phyloP scores from a whole-genome alignment of 2,329 filamentous ascomycete genomes.

The Truncatella angustata region DNA sequence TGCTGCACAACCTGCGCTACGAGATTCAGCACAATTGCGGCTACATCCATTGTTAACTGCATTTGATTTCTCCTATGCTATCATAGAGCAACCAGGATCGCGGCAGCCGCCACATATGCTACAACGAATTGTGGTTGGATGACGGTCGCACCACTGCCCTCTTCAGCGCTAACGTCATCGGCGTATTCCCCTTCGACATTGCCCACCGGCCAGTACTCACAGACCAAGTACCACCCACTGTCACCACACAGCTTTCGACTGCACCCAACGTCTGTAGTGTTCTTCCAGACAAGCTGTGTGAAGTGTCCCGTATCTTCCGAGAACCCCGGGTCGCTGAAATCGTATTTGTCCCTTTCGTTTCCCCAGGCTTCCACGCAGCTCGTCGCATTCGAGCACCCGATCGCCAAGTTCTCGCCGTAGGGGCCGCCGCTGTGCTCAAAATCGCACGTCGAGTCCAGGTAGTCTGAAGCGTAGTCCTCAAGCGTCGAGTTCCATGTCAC shows the following conservation, averaged over 20 bases:
- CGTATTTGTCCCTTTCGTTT: constrained; percentile 55
- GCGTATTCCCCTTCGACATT: constrained; percentile 57
- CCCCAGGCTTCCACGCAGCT: constrained; percentile 67
- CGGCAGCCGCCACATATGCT: neutral
- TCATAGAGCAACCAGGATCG: neutral
- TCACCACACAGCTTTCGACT: constrained; percentile 40
- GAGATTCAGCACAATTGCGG: too few relatives aligned
- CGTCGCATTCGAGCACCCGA: constrained; percentile 61
- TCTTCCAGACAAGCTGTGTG: constrained; percentile 70
- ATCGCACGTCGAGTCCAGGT: constrained; percentile 40
- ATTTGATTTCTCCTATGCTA: too few relatives aligned
- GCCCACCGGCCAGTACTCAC: constrained; percentile 67
- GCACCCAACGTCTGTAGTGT: constrained; percentile 59
- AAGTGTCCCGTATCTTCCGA: constrained; percentile 65
- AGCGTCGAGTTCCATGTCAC: constrained; percentile 67
- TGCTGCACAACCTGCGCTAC: too few relatives aligned
- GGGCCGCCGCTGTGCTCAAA: constrained; percentile 60
- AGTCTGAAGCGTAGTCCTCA: constrained; percentile 49
- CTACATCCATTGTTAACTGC: too few relatives aligned
- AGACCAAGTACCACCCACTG: constrained; percentile 64
- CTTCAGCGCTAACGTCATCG: constrained; percentile 40
- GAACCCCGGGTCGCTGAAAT: constrained; percentile 58
- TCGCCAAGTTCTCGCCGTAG: constrained; percentile 73
- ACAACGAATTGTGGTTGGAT: neutral
- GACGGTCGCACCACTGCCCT: neutral